Evolutionary conservation across 192 early-diverging fungal species (phyloP), one percentile per base, ranked within the genome.

Genomic region (Coemansia sp.): DNA sequence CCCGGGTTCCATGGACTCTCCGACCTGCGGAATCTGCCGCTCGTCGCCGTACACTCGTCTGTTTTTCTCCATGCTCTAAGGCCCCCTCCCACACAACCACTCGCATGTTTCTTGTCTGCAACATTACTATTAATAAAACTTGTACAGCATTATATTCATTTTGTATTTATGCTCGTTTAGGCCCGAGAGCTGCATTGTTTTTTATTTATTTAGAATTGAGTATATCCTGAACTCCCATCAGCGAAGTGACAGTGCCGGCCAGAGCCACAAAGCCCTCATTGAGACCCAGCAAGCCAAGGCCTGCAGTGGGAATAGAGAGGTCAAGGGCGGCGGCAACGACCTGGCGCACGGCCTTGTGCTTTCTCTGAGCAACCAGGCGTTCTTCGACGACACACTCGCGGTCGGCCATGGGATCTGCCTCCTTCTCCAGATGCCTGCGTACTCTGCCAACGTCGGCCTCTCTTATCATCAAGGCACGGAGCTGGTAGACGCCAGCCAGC

Each of bases 191-290:
- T 32, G 29, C 29, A 32, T 27, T 10, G 15, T 24, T 37, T 3
- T 58, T 40, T 43, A 41, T 42, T 1, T 50, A 50, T 4, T 27
- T 24, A 12, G 46, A 14, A 24, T 15, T n/a, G 12, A 77, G 56
- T 15, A 63, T 44, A 34, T 78, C 75, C 40, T 74, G 67, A 5
- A 63, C 58, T 36, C 82, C 82, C 73, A 84, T 79, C 33, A 80
- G 55, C 54, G 82, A 78, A 12, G 82, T 84, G 9, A 80, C 52
- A 14, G 82, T 73, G 33, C 82, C 82, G 0, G 82, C 82, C 56
- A 82, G 58, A 19, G 72, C 82, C 17, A 84, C 82, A 22, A 82
- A 40, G 35, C 82, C 82, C 60, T 84, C 82, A 48, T 78, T 78
- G 52, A 80, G 41, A 12, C 55, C 56, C 36, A 82, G 29, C 40